Base-by-base conservation (phyloP, 2,329 filamentous ascomycete genomes). In the Colletotrichum noveboracense region DNA sequence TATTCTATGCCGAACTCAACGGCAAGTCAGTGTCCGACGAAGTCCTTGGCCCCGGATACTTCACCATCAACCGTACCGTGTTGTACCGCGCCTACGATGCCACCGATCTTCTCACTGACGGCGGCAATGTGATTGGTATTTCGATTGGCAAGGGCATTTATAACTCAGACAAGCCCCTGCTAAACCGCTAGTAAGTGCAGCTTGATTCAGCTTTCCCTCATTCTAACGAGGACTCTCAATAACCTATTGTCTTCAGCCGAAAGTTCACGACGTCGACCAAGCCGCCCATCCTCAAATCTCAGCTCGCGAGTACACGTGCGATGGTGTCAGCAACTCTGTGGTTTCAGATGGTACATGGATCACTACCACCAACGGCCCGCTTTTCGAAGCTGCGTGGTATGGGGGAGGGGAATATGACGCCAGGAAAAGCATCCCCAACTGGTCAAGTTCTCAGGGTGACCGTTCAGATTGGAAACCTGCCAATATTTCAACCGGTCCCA, bases 381-480 rank as follows among this genome's bases (percentile, higher is more conserved):
- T 70, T 32, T 7, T 76, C 16, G 74, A 78, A 56, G 67, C 55
- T 6, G 66, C 70, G 3, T 77, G 76, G 70, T 77, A 71, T 48
- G 74, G 76, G 24, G 74, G 74, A 10, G 74, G 77, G 32, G 76
- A 77, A 18, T 75, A 72, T 5, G 74, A 76, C 18, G 74, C 70
- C 10, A 32, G 74, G 14, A 77, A 70, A 32, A 75, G 68, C 24
- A 36, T 74, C 14, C 6, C 38, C 2, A 24, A 67, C 21, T 77
- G 76, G 76, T 66, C 67, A 3, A 30, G 36, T 1, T 26, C 36
- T 7, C 58, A 66, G 28, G 58, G 64, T 6, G 62, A 66, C 26
- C 43, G 76, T 18, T 62, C 62, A 4, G n/a, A 21, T 9, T 76
- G 74, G 74, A 68, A 16, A 13, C 66, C 73, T 5, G 70, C 76